Evolutionary conservation across 192 early-diverging fungal species (phyloP).

Genomic region (Rhizophagus prolifer): DNA sequence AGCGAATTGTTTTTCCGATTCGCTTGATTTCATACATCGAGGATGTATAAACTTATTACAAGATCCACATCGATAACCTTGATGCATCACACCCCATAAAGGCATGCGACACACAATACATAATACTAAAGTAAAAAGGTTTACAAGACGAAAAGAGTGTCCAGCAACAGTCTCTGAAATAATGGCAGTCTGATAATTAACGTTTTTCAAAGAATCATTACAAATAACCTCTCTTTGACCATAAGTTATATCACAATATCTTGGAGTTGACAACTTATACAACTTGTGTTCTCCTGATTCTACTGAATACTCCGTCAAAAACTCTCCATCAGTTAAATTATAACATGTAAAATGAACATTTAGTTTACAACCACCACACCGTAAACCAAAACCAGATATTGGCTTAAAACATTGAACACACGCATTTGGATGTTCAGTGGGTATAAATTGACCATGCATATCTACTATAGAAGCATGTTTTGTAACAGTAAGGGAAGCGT

Average conservation of each 20-base stretch:
- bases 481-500: background rate
- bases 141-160: constrained; percentile 53
- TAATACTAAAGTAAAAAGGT: constrained; percentile 53
- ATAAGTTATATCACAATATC: constrained; percentile 39
- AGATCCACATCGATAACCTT: constrained; percentile 52
- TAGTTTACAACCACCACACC: constrained; percentile 52
- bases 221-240: constrained; percentile 26
- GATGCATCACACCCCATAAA: constrained; percentile 55
- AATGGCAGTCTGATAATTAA: constrained; percentile 3
- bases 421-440: constrained; percentile 23
- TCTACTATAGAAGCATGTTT: background rate
- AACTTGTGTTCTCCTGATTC: constrained; percentile 43
- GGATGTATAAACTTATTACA: constrained; percentile 53
- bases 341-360: constrained; percentile 54
- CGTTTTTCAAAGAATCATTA: constrained; percentile 6
- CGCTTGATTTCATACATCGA: constrained; percentile 32
- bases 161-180: constrained; percentile 30
- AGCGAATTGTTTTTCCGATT: background rate
- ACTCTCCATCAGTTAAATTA: constrained; percentile 35
- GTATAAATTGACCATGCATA: constrained; percentile 24
- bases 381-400: constrained; percentile 49
- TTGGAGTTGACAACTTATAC: constrained; percentile 44
- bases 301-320: constrained; percentile 36
- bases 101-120: constrained; percentile 51
- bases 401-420: constrained; percentile 40